Evolutionary conservation across 176 grass and related monocot genomes (phyloP), one percentile per base, ranked within the genome.

Genomic region (Cenchrus americanus): DNA sequence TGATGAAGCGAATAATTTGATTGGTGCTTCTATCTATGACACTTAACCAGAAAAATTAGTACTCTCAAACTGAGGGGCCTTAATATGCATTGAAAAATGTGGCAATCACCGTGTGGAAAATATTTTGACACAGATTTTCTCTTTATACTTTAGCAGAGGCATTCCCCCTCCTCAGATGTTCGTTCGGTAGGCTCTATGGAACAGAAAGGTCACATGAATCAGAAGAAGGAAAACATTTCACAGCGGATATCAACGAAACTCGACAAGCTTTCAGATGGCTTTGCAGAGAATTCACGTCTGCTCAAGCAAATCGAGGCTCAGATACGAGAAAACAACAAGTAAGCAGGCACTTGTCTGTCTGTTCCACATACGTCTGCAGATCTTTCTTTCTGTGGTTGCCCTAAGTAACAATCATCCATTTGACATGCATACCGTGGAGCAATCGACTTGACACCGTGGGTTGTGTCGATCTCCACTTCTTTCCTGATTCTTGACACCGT

Each of bases 311-410:
- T 77, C 4, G 21, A 62, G 21, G 21, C 0, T 44, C 5, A 17
- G 3, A 26, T 77, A 24, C 1, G 61, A 46, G 19, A 58, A 37
- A 77, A 77, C 5, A 77, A 61, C n/a, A 77, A 61, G 75, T 77
- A 62, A 77, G 75, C 3, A 24, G 5, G 1, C 6, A 61, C 6
- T 62, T 77, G 11, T 61, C 7, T 44, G 32, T 34, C 32, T 44
- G 0, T 22, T 23, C 3, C 1, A 49, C 12, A 7, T 27, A 14
- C 13, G 0, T 37, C 14, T 23, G 13, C 7, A 26, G 24, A 77
- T 1, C 21, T 15, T 17, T 9, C 27, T 42, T 44, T 8, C 4
- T 15, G 5, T 37, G 12, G 17, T 46, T 46, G 22, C 42, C 1
- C 27, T n/a, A n/a, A n/a, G n/a, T 55, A 15, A 61, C 55, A 46